Base-by-base conservation (phyloP, 331 rosid genomes). In the Phaseolus coccineus region DNA sequence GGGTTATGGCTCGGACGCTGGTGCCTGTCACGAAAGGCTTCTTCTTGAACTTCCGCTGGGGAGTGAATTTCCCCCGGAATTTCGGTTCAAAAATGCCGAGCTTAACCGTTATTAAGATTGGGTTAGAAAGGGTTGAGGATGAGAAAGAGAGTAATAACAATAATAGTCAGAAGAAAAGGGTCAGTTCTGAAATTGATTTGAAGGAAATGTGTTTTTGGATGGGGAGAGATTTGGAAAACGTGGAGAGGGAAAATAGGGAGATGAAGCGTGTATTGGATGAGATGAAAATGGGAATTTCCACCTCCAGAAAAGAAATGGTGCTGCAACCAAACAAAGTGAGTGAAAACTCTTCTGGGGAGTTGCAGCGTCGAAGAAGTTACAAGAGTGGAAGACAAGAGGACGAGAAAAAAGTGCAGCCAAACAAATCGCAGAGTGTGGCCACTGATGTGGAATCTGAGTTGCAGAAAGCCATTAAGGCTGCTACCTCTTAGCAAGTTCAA, bases 401-500 rank as follows among this genome's bases (percentile, higher is more conserved):
- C 51, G 91, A 72, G 42, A 48, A 79, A 78, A 84, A 37, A 42
- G 64, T 58, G 28, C 86, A 88, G 61, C 35, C 73, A 53, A 84
- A 82, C 57, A 88, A 81, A 88, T 47, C 89, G 2, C 77, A 62
- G 2, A 81, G 46, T 68, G 80, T 69, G 13, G 87, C 61, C 6
- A 81, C 81, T 55, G 92, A 95, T 68, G 52, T 95, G 71, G 97
- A 95, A 79, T 90, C 92, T 22, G 94, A 95, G 81, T 83, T 95
- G 91, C 81, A 95, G 90, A 91, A 88, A 82, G 98, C 98, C 53
- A 87, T 95, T 55, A 91, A 87, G 80, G 96, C 90, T 72, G 92
- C 89, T 77, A 82, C 97, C 35, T 68, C 88, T 53, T 88, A 84
- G 79, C 48, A 63, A 48, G 39, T 35, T 65, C 61, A 76, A 87